phyloP scores from a whole-genome alignment of 1,284 basidiomycete genomes.

The Moesziomyces antarcticus region DNA sequence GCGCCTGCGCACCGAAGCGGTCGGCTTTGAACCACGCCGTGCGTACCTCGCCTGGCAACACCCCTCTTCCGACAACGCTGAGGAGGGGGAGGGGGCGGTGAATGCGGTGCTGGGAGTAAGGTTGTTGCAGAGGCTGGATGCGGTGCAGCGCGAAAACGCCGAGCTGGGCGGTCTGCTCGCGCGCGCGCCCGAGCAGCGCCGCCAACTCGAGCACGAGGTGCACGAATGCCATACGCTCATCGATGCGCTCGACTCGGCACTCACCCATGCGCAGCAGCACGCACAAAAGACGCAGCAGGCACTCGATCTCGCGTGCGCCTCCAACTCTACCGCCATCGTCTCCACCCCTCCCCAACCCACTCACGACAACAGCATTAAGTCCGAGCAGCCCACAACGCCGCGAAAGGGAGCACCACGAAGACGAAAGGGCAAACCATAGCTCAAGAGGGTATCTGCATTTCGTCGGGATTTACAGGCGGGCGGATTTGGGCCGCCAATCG shows the following conservation, averaged over 20 bases:
- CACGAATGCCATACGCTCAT: constrained; percentile 31
- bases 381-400: no score
- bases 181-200: no score
- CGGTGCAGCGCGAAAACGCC: constrained; percentile 42
- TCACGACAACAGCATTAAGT: no score
- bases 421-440: no score
- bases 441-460: no score
- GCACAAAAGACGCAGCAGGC: constrained; percentile 19
- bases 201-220: constrained; percentile 15
- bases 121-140: constrained; percentile 44
- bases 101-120: constrained; percentile 50
- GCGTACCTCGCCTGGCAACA: constrained; percentile 37
- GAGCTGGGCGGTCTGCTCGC: constrained; percentile 40
- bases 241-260: constrained; percentile 29
- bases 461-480: no score
- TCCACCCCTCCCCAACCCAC: not conserved
- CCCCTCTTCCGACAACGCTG: not conserved
- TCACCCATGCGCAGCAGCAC: constrained; percentile 19
- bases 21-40: constrained; percentile 43
- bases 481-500: constrained; percentile 1
- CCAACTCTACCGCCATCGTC: constrained; percentile 38
- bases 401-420: no score
- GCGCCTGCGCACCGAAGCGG: constrained; percentile 47
- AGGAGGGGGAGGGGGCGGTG: not conserved
- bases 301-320: constrained; percentile 30